These are phyloP conservation scores for Pythium insidiosum DNA, from an alignment of 352 stramenopile genomes.

Conservation along the genomic window DNA sequence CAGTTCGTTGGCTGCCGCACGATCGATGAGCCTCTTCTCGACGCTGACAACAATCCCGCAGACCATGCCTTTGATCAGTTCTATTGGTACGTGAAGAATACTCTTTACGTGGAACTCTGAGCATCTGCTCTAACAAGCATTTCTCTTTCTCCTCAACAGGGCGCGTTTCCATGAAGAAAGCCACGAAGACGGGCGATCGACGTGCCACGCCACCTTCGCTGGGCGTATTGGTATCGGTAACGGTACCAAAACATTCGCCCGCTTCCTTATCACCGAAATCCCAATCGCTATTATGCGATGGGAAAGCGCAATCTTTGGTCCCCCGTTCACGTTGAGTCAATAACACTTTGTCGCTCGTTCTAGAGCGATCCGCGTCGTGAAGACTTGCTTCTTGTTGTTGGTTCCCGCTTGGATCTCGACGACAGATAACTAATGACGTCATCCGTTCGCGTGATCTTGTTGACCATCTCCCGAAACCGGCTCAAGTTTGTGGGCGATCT, in stretches of 20 bases:
- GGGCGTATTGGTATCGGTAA: slow-evolving; percentile 16
- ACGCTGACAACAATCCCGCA: slow-evolving; percentile 8
- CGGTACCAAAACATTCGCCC: slow-evolving; percentile 12
- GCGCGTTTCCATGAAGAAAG: no score
- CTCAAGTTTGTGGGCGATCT: neutral
- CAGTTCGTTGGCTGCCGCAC: slow-evolving; percentile 20
- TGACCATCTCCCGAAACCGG: slow-evolving; percentile 12
- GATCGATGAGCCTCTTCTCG: slow-evolving; percentile 11
- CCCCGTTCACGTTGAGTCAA: slow-evolving; percentile 15
- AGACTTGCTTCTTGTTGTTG: no score
- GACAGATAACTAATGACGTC: no score
- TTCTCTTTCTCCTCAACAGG: no score
- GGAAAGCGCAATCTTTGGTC: slow-evolving; percentile 18
- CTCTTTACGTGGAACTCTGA: no score
- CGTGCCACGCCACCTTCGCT: slow-evolving; percentile 15
- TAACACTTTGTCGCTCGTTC: neutral
- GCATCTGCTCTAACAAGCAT: no score
- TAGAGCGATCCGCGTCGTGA: no score
- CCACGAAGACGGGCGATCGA: no score
- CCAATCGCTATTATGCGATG: slow-evolving; percentile 21
- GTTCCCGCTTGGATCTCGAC: no score
- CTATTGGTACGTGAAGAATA: slow-evolving; percentile 16
- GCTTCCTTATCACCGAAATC: slow-evolving; percentile 20
- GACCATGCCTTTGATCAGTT: slow-evolving; percentile 19
- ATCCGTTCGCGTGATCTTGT: slow-evolving; percentile 6